Percentiles rank a stretch among this genome's conserved stretches.
Conservation (phyloP, 805 yeast genomes). For the Schwanniomyces yamadae region DNA sequence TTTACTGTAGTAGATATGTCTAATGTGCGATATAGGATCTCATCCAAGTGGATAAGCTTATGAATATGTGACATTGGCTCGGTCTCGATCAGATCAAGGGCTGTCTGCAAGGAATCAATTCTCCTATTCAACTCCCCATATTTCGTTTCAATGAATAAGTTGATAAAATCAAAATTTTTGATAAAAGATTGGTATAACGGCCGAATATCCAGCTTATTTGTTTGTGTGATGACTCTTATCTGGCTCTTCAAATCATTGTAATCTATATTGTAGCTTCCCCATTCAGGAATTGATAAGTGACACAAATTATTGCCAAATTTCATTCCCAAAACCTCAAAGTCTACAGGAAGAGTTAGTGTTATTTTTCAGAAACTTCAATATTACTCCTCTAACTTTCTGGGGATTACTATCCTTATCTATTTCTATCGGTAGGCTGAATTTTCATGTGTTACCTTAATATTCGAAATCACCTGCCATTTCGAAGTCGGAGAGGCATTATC, state of each 20-base stretch:
- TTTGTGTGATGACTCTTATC: constrained; percentile 56
- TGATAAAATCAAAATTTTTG: constrained; percentile 59
- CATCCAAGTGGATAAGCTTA: constrained; percentile 21
- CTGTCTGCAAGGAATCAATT: constrained; percentile 32
- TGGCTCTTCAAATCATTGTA: constrained; percentile 72
- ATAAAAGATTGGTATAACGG: constrained; percentile 39
- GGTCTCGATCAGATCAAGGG: constrained; percentile 4
- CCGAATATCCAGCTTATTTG: constrained; percentile 24
- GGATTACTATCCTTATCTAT: too few species aligned
- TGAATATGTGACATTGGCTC: neutral
- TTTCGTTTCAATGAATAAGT: constrained; percentile 65
- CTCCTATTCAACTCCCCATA: constrained; percentile 59
- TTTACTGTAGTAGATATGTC: constrained; percentile 50
- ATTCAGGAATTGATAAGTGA: constrained; percentile 79
- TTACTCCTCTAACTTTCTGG: too few species aligned
- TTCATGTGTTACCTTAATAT: too few species aligned
- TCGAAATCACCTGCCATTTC: too few species aligned
- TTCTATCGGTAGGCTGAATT: too few species aligned
- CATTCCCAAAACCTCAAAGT: too few species aligned
- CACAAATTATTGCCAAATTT: constrained; percentile 80
- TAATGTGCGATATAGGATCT: constrained; percentile 36
- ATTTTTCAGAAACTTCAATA: too few species aligned
- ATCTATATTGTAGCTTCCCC: constrained; percentile 82
- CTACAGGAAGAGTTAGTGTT: too few species aligned
- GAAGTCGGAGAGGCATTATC: too few species aligned